Evolutionary conservation across 257 asterid genomes (phyloP).

Genomic region (Forsythia viridissima): DNA sequence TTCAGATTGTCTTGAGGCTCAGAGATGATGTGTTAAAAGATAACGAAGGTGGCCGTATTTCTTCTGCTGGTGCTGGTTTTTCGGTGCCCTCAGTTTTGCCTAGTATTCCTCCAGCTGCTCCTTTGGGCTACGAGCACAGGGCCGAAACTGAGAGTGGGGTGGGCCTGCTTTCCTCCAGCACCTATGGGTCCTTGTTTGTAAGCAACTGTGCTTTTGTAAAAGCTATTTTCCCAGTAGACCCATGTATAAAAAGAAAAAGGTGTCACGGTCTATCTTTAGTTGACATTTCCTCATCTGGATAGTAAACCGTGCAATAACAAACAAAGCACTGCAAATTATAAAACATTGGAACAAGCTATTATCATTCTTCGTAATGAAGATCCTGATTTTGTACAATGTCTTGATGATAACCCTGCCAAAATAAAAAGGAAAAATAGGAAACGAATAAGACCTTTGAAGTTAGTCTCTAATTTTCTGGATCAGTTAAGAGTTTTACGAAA

Average conservation of each 20-base stretch:
- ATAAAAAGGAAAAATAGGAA: not conserved
- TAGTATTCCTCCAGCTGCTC: slow-evolving; percentile 50
- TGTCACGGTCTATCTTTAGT: not conserved
- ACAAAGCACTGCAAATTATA: not conserved
- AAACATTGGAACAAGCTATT: not conserved
- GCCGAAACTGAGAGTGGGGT: slow-evolving; percentile 60
- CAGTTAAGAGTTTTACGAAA: not conserved
- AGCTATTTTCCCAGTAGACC: not conserved
- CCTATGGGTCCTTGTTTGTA: slow-evolving; percentile 70
- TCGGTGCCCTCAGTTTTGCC: slow-evolving; percentile 59
- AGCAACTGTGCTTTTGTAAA: slow-evolving; percentile 19
- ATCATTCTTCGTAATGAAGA: not conserved
- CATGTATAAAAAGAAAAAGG: not conserved
- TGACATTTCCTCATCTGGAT: not conserved
- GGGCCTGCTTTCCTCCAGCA: slow-evolving; percentile 66
- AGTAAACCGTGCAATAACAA: not conserved
- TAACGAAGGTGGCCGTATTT: slow-evolving; percentile 55
- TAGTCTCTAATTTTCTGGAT: not conserved
- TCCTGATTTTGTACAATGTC: not conserved
- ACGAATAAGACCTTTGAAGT: not conserved
- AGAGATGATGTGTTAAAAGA: slow-evolving; percentile 82
- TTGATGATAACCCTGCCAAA: not conserved
- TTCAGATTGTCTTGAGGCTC: slow-evolving; percentile 86
- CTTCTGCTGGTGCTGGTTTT: slow-evolving; percentile 63
- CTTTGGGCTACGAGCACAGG: slow-evolving; percentile 70